phyloP scores from a whole-genome alignment of 2,329 filamentous ascomycete species.

The Calonectria montana region DNA sequence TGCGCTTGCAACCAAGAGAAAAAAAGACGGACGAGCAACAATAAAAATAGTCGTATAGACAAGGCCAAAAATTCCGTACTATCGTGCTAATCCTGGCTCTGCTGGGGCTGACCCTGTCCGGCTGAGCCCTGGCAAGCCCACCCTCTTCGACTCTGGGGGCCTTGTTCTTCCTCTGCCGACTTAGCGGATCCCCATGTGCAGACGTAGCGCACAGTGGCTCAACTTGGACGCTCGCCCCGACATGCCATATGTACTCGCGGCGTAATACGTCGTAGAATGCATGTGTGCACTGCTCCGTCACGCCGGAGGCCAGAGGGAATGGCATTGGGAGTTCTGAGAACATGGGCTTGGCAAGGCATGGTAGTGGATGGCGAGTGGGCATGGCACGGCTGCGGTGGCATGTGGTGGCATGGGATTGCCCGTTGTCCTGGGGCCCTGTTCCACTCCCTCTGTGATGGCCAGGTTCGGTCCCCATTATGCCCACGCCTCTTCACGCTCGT shows the following conservation, averaged over 20 bases:
- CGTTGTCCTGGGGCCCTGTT: constrained; percentile 7
- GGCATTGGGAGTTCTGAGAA: constrained; percentile 1
- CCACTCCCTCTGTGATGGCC: neutral
- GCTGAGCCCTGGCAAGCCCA: constrained; percentile 30
- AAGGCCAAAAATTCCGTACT: constrained; percentile 11
- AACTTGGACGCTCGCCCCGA: constrained; percentile 1
- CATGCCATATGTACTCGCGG: neutral
- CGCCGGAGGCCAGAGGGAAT: constrained; percentile 4
- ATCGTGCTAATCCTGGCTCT: constrained; percentile 12
- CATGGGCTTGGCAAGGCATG: constrained; percentile 23
- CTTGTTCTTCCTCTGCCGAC: neutral
- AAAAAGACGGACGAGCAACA: neutral
- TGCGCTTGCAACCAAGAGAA: neutral
- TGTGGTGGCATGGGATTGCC: constrained; percentile 30
- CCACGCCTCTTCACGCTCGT: constrained; percentile 7
- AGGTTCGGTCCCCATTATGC: neutral
- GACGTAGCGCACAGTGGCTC: neutral
- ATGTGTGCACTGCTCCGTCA: neutral
- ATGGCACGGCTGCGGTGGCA: constrained; percentile 22
- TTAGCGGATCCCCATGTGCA: neutral
- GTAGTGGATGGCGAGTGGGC: constrained; percentile 14
- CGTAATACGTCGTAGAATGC: neutral
- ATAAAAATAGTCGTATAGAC: constrained; percentile 27
- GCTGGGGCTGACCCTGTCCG: constrained; percentile 26
- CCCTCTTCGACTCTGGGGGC: neutral